Evolutionary conservation across 805 yeast genomes (phyloP).

Genomic region (Starmerella khaoyaiensis): DNA sequence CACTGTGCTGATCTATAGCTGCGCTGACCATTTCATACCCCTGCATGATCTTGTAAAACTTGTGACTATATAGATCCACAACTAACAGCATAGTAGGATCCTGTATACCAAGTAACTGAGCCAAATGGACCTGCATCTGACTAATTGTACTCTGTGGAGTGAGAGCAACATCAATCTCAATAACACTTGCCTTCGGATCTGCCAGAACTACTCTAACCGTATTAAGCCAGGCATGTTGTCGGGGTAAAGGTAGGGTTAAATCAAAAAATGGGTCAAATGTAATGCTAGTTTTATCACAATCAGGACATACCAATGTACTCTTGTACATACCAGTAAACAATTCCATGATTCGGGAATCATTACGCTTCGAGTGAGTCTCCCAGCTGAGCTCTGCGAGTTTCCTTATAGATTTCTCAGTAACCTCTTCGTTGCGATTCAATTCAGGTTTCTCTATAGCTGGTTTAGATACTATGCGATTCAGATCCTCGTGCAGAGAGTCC

Average conservation of each 20-base stretch:
- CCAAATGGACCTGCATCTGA: conserved; percentile 50
- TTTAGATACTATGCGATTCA: conserved; percentile 67
- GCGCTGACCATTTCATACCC: conserved; percentile 47
- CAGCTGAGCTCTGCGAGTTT: conserved; percentile 63
- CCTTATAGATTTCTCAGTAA: conserved; percentile 35
- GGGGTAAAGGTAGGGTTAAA: conserved; percentile 75
- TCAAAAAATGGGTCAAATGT: conserved; percentile 93
- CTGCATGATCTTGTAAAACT: conserved; percentile 59
- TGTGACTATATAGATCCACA: conserved; percentile 52
- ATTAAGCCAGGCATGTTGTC: conserved; percentile 54
- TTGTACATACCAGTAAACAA: conserved; percentile 83
- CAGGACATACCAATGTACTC: conserved; percentile 81
- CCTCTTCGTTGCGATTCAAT: conserved; percentile 43
- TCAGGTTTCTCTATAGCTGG: conserved; percentile 89
- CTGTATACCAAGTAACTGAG: conserved; percentile 31
- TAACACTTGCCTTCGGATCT: conserved; percentile 32
- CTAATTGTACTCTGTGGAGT: conserved; percentile 48
- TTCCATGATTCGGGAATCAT: conserved; percentile 74
- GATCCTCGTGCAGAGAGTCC: conserved; percentile 85
- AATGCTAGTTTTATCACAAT: conserved; percentile 61
- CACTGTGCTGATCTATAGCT: conserved; percentile 49
- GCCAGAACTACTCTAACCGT: conserved; percentile 52
- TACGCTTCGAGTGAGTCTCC: conserved; percentile 64
- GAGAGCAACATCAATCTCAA: conserved; percentile 56
- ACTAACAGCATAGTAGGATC: conserved; percentile 34